Base-by-base conservation (phyloP, 2,329 filamentous ascomycete species). In the Mycocentrospora acerina region DNA sequence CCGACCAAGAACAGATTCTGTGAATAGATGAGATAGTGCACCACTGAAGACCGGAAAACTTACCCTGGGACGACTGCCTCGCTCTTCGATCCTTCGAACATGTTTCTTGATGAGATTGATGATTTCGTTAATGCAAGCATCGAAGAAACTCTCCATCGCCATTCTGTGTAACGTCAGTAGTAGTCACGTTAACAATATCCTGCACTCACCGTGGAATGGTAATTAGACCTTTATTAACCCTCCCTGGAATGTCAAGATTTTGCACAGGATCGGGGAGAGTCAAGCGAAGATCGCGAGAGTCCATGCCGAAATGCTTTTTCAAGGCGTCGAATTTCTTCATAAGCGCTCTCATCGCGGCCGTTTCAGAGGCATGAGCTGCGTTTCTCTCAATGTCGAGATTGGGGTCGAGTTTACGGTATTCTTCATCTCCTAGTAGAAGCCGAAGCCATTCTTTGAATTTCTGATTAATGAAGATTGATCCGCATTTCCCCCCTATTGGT, bases 361-460 rank as follows among this genome's bases (percentile, higher is more conserved):
- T 49, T 32, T 58, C 56, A 11, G 40, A 46, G 11, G 43, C 35
- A 40, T 58, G 51, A 5, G 46, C 43, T 4, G 39, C 37, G 18
- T 56, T 52, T 26, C 51, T 49, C 12, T 45, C 41, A 3, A 37
- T 37, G 18, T 36, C 36, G 4, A 32, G 35, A 15, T 51, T 44
- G 36, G 51, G 50, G 30, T 56, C 57, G 1, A 61, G 37, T 18
- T 44, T 22, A 4, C 42, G 30, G 33, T 57, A 59, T 24, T 50
- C 14, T 14, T 38, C 31, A 2, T 51, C 48, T 9, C 57, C 53
- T 7, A 59, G 17, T 7, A 48, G 26, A 10, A 29, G 18, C 16
- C 41, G 33, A n/a, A 61, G 41, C 57, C 57, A 61, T 29, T 40
- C 30, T 33, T 57, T 51, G 40, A 61, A 61, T 11, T 42, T 34